phyloP scores from a whole-genome alignment of 2,329 filamentous ascomycete species.

The Diaporthe destruens region DNA sequence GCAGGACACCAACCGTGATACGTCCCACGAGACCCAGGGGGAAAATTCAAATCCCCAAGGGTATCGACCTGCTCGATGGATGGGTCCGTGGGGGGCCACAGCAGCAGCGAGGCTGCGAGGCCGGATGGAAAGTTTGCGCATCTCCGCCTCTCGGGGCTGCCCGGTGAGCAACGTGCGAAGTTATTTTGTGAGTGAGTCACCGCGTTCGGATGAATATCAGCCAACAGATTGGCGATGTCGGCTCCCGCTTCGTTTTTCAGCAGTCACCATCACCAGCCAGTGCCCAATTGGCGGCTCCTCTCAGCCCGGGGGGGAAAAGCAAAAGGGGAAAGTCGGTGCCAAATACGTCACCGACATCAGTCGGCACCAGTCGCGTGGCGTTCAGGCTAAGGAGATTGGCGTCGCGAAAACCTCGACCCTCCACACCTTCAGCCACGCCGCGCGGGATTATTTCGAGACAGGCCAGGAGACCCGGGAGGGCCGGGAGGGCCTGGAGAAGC shows the following conservation, averaged over 20 bases:
- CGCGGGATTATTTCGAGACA: not conserved
- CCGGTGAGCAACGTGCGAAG: not conserved
- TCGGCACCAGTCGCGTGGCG: constrained; percentile 6
- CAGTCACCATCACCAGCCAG: too few species aligned
- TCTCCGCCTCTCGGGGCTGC: not conserved
- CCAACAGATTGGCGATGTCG: not conserved
- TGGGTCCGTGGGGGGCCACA: constrained; percentile 5
- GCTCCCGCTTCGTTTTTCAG: too few species aligned
- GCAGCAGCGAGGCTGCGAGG: not conserved
- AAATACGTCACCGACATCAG: constrained; percentile 12
- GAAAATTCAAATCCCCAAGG: not conserved
- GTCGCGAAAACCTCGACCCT: constrained; percentile 12
- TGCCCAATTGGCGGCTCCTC: not conserved
- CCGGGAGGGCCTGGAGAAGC: too few species aligned
- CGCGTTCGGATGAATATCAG: not conserved
- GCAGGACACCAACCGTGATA: constrained; percentile 16
- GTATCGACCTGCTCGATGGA: not conserved
- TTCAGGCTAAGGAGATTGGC: not conserved
- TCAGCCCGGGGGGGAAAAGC: constrained; percentile 14
- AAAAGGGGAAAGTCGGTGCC: not conserved
- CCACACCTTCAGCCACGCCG: constrained; percentile 6
- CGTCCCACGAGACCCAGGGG: constrained; percentile 20
- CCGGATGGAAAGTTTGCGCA: constrained; percentile 2
- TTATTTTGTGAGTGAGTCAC: not conserved
- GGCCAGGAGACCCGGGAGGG: not conserved